These are phyloP conservation scores for Fusarium neocosmosporiellum DNA, from an alignment of 2,329 filamentous ascomycete genomes.

Conservation along the genomic window DNA sequence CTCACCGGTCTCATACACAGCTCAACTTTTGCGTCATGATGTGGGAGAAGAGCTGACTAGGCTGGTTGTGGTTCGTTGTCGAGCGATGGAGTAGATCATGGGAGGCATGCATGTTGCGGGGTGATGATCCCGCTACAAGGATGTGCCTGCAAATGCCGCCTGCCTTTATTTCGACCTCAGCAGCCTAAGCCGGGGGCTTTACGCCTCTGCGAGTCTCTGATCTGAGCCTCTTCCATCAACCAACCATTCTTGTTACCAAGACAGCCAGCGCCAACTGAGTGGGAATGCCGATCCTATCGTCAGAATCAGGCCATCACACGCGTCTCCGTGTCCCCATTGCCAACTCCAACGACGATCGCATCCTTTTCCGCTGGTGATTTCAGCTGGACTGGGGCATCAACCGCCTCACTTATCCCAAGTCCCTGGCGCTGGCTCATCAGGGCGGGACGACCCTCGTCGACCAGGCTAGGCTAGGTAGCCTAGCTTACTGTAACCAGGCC, in stretches of 20 bases:
- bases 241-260: constrained; percentile 1
- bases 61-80: not conserved
- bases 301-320: not conserved
- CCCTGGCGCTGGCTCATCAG: constrained; percentile 8
- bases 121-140: constrained; percentile 2
- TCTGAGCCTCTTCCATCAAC: not conserved
- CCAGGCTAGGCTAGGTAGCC: not conserved
- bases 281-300: not conserved
- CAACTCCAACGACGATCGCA: not conserved
- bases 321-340: not conserved
- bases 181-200: not conserved
- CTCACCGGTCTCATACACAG: not conserved
- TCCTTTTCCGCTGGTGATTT: not conserved
- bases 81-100: not conserved
- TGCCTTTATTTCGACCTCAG: constrained; percentile 3
- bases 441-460: constrained; percentile 1
- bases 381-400: not conserved
- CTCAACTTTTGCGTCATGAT: not conserved
- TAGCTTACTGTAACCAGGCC: not conserved
- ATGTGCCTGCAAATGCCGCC: not conserved
- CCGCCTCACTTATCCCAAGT: constrained; percentile 12
- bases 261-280: not conserved
- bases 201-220: not conserved
- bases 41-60: not conserved
- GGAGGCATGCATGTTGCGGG: constrained; percentile 2